Percentiles rank a stretch among this genome's conserved stretches.
Conservation (phyloP, 2,329 filamentous ascomycete species). For the Colletotrichum tabaci region DNA sequence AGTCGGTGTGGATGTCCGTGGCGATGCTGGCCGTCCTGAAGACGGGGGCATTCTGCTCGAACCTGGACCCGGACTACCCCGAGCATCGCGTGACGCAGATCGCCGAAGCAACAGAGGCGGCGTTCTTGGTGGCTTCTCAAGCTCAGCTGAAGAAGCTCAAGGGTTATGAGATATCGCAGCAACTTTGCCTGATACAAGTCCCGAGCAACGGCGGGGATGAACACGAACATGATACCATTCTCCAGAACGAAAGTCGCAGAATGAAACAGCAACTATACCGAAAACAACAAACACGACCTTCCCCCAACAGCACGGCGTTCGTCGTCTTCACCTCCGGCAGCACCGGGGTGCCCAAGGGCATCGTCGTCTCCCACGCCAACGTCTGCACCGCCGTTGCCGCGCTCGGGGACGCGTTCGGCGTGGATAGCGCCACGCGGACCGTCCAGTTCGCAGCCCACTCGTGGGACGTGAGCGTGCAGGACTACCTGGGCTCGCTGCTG, state of each 20-base stretch:
- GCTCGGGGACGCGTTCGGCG: constrained; percentile 4
- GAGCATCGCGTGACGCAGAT: background rate
- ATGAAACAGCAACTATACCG: no score
- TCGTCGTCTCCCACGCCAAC: background rate
- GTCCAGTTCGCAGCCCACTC: constrained; percentile 5
- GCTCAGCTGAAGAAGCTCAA: background rate
- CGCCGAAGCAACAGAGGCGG: background rate
- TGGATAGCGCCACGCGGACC: background rate
- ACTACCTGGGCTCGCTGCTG: constrained; percentile 11
- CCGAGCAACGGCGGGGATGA: background rate
- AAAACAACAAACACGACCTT: background rate
- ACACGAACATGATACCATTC: background rate
- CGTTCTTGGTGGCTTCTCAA: background rate
- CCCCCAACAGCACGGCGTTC: constrained; percentile 5
- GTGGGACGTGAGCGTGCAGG: constrained; percentile 2
- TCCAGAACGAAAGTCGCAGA: no score
- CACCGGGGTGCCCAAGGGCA: constrained; percentile 11
- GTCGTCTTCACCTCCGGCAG: constrained; percentile 20
- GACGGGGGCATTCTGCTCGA: constrained; percentile 31
- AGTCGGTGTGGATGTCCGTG: constrained; percentile 41
- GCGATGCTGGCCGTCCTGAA: constrained; percentile 43
- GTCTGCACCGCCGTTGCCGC: background rate
- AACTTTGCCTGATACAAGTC: background rate
- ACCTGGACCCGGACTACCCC: background rate
- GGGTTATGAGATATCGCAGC: background rate